Evolutionary conservation across 371 early-diverging fungal species (phyloP).

Genomic region (Choanephora cucurbitarum): DNA sequence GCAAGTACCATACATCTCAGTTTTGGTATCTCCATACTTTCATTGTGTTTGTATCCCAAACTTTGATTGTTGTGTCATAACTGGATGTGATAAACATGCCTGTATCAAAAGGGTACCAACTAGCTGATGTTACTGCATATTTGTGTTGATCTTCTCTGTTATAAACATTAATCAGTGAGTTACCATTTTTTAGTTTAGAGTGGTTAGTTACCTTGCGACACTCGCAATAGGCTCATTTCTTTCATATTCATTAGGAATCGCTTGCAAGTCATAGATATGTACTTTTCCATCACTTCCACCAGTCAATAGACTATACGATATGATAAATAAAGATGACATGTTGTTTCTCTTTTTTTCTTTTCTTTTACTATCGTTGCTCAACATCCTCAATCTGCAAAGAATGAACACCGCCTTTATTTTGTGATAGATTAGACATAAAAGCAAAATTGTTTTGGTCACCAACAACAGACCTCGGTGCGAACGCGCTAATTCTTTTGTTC

Average conservation of each 20-base stretch:
- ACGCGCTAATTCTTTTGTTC: conserved; percentile 36
- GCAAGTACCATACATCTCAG: too few relatives aligned
- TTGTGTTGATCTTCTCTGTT: conserved; percentile 57
- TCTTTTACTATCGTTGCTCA: conserved; percentile 63
- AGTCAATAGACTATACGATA: conserved; percentile 65
- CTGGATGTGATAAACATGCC: conserved; percentile 87
- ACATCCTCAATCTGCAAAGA: conserved; percentile 57
- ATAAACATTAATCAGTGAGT: not conserved
- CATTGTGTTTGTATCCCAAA: conserved; percentile 87
- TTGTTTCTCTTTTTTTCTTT: not conserved
- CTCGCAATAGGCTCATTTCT: conserved; percentile 51
- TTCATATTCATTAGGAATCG: conserved; percentile 31
- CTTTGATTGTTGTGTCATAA: conserved; percentile 75
- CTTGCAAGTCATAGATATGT: conserved; percentile 72
- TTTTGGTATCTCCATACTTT: too few relatives aligned
- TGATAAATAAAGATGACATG: too few relatives aligned
- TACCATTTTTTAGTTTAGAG: not conserved
- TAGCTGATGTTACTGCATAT: conserved; percentile 68
- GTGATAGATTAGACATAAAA: too few relatives aligned
- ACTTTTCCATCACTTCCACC: conserved; percentile 71
- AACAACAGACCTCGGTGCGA: conserved; percentile 38
- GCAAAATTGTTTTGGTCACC: conserved; percentile 9
- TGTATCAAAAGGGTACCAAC: conserved; percentile 87
- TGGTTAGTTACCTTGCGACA: conserved; percentile 42
- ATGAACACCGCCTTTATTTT: conserved; percentile 62